A percentile compares a stretch with the other conserved stretches of the same genome.
These are phyloP conservation scores for Penicillium macrosclerotiorum DNA, from an alignment of 495 filamentous ascomycete genomes.

Conservation along the genomic window DNA sequence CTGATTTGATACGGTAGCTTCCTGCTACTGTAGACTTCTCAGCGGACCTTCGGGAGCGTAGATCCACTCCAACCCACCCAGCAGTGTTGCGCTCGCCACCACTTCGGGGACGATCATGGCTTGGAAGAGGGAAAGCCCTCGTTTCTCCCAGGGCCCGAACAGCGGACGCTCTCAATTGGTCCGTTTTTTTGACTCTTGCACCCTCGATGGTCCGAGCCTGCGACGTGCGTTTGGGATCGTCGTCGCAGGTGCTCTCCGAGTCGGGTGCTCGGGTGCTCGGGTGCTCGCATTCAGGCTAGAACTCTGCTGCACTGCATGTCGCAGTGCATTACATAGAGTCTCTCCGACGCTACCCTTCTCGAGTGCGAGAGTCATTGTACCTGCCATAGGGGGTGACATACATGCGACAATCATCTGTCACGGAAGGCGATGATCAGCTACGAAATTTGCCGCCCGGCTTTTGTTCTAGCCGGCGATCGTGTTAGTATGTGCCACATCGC, in stretches of 20 bases:
- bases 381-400: too few species aligned
- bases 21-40: conserved; percentile 5
- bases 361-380: too few species aligned
- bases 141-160: neutral
- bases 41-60: conserved; percentile 1
- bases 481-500: neutral
- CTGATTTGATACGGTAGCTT: conserved; percentile 7
- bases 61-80: neutral
- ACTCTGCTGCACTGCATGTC: too few species aligned
- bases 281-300: neutral
- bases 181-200: neutral
- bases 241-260: neutral
- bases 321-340: too few species aligned
- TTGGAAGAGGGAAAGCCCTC: too few species aligned
- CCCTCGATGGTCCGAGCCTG: neutral
- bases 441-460: neutral
- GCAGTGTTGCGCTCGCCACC: conserved; percentile 3
- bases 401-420: too few species aligned
- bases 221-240: neutral
- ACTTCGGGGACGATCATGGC: neutral
- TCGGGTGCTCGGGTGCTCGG: too few species aligned
- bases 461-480: neutral
- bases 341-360: too few species aligned
- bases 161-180: neutral
- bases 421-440: too few species aligned